phyloP scores from a whole-genome alignment of 2,329 filamentous ascomycete genomes.

The Phialophora verrucosa region DNA sequence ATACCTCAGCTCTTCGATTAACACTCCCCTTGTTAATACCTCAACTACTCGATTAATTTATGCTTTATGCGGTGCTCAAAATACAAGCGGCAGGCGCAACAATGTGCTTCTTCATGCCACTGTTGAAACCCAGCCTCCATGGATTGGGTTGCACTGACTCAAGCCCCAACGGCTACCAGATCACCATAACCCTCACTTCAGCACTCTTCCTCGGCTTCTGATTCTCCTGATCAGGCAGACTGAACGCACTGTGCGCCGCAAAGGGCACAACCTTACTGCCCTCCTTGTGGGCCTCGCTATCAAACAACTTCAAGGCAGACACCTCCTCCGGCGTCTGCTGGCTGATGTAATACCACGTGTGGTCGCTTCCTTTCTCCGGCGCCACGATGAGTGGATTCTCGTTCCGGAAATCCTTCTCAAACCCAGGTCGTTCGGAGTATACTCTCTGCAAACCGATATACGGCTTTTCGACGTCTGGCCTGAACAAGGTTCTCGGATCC shows the following conservation, averaged over 20 bases:
- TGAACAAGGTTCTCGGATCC: conserved; percentile 19
- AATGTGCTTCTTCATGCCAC: no score
- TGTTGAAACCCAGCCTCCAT: not conserved
- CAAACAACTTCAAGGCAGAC: conserved; percentile 26
- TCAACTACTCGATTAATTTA: no score
- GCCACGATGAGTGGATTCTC: conserved; percentile 22
- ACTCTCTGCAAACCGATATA: conserved; percentile 13
- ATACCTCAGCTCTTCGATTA: no score
- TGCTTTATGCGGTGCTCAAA: no score
- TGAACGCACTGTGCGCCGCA: conserved; percentile 25
- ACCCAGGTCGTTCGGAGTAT: conserved; percentile 21
- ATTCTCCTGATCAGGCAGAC: conserved; percentile 13
- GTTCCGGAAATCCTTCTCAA: conserved; percentile 14
- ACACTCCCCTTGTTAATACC: no score
- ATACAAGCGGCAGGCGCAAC: no score
- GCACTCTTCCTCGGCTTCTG: conserved; percentile 10
- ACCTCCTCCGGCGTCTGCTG: conserved; percentile 25
- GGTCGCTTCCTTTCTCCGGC: conserved; percentile 4
- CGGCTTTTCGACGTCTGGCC: conserved; percentile 4
- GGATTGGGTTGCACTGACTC: not conserved
- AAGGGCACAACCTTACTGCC: conserved; percentile 12
- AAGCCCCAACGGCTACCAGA: conserved; percentile 14
- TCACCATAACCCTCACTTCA: conserved; percentile 23
- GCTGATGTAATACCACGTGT: conserved; percentile 23
- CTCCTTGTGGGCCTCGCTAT: conserved; percentile 21